phyloP scores from a whole-genome alignment of 257 asterid genomes.

The Solanum habrochaites region DNA sequence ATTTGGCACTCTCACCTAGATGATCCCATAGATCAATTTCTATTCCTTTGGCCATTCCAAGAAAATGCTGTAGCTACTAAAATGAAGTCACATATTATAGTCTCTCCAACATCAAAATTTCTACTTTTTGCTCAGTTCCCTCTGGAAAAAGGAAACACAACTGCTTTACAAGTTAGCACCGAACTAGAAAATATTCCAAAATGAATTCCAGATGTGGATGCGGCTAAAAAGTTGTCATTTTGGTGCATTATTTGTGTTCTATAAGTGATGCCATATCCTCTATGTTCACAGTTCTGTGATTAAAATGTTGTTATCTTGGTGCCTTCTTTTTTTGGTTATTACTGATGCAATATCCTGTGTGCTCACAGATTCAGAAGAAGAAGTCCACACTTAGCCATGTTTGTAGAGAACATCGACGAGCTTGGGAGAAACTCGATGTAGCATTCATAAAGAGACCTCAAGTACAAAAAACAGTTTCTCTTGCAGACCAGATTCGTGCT shows the following conservation, averaged over 20 bases:
- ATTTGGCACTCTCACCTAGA: neutral
- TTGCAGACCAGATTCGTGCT: constrained; percentile 70
- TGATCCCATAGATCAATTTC: neutral
- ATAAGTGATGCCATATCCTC: neutral
- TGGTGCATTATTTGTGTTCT: neutral
- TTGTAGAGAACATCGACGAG: constrained; percentile 26
- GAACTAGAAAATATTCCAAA: neutral
- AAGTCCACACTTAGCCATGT: constrained; percentile 34
- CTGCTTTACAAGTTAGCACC: neutral
- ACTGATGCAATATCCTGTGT: neutral
- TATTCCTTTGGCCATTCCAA: neutral
- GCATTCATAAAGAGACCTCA: constrained; percentile 22
- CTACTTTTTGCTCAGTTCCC: neutral
- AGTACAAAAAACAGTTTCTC: constrained; percentile 30
- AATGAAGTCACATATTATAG: neutral
- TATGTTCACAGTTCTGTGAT: neutral
- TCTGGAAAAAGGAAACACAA: neutral
- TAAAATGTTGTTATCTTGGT: neutral
- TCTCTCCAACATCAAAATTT: neutral
- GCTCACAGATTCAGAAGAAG: constrained; percentile 55
- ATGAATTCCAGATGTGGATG: neutral
- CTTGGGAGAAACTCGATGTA: constrained; percentile 64
- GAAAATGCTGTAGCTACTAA: neutral
- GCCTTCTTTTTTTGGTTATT: neutral
- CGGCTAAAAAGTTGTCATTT: neutral